Evolutionary conservation across 2,329 filamentous ascomycete species (phyloP).

Genomic region (Penicillium corylophilum): DNA sequence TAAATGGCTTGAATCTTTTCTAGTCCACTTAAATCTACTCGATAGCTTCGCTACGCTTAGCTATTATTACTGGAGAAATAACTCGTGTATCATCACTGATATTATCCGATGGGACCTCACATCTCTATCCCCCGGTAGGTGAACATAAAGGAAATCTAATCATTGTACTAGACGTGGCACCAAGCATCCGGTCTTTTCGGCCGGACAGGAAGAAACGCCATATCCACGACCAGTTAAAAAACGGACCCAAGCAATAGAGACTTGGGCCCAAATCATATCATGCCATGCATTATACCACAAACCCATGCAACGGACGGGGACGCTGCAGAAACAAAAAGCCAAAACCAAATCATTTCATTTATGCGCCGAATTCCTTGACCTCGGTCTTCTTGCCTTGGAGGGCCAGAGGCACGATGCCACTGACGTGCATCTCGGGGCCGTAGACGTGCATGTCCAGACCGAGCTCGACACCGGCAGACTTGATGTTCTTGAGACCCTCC

Average conservation of each 20-base stretch:
- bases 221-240: slow-evolving; percentile 32
- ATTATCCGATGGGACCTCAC: slow-evolving; percentile 29
- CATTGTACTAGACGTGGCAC: slow-evolving; percentile 25
- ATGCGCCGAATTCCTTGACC: slow-evolving; percentile 59
- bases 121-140: slow-evolving; percentile 25
- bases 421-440: slow-evolving; percentile 82
- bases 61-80: not conserved
- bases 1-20: not conserved
- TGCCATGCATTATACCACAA: slow-evolving; percentile 42
- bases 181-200: slow-evolving; percentile 26
- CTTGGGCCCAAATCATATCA: slow-evolving; percentile 31
- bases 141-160: slow-evolving; percentile 31
- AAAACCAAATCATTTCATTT: slow-evolving; percentile 27
- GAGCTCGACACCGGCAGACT: slow-evolving; percentile 89
- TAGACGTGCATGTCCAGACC: slow-evolving; percentile 92
- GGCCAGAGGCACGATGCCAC: slow-evolving; percentile 91
- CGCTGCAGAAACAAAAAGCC: slow-evolving; percentile 26
- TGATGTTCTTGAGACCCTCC: slow-evolving; percentile 99
- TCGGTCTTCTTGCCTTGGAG: slow-evolving; percentile 64
- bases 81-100: slow-evolving; percentile 24
- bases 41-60: not conserved
- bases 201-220: slow-evolving; percentile 28
- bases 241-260: slow-evolving; percentile 9
- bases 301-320: slow-evolving; percentile 28
- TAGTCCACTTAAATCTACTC: not conserved